Evolutionary conservation across 75 land plant species (phyloP).

Genomic region (Sequoia sempervirens): DNA sequence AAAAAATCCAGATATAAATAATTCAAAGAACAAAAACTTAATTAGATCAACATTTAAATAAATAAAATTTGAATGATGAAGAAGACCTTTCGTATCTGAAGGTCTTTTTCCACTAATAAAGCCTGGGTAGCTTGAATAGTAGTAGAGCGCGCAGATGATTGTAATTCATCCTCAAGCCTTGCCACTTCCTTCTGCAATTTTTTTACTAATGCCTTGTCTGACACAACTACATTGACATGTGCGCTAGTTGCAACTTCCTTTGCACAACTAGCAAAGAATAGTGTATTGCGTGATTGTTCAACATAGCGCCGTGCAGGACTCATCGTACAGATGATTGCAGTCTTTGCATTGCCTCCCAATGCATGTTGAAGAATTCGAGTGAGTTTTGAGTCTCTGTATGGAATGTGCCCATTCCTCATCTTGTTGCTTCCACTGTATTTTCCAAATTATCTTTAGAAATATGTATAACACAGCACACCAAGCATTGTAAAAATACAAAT

Average conservation of each 20-base stretch:
- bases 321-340: conserved; percentile 98
- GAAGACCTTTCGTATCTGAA: conserved; percentile 70
- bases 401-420: conserved; percentile 77
- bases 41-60: neutral
- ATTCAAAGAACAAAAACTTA: neutral
- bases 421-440: conserved; percentile 56
- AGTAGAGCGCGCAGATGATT: conserved; percentile 22
- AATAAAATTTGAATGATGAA: neutral
- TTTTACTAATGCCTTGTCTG: conserved; percentile 94
- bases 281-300: conserved; percentile 95
- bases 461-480: neutral
- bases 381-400: conserved; percentile 94
- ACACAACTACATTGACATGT: conserved; percentile 88
- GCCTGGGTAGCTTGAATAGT: conserved; percentile 27
- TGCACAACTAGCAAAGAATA: conserved; percentile 90
- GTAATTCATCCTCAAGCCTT: conserved; percentile 79
- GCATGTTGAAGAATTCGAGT: conserved; percentile 88
- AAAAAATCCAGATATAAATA: too few species aligned
- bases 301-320: conserved; percentile 91
- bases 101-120: conserved; percentile 69
- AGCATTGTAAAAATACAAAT: neutral
- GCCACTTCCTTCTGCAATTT: conserved; percentile 92
- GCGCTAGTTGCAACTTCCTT: conserved; percentile 94
- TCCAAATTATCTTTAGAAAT: neutral
- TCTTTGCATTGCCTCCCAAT: conserved; percentile 95